phyloP scores from a whole-genome alignment of 192 early-diverging fungal species.

The Backusella australiensis region DNA sequence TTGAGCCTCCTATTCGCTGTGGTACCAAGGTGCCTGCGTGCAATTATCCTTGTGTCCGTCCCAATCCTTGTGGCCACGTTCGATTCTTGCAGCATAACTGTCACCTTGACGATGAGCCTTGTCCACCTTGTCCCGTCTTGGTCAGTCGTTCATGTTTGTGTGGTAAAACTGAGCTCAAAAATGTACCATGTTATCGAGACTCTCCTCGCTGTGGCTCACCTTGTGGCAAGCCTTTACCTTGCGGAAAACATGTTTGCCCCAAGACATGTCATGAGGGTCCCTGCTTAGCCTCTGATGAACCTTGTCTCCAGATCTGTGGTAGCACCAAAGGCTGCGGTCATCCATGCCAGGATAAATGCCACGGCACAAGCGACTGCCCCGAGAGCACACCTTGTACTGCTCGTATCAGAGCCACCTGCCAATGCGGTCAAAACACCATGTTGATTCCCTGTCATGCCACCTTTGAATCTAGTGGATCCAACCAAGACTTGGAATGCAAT shows the following conservation, averaged over 20 bases:
- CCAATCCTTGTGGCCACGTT: constrained; percentile 75
- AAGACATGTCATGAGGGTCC: constrained; percentile 80
- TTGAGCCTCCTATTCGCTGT: constrained; percentile 86
- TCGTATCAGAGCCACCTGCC: constrained; percentile 59
- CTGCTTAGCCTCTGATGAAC: constrained; percentile 58
- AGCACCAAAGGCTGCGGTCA: constrained; percentile 86
- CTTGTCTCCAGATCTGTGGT: constrained; percentile 72
- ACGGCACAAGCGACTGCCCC: constrained; percentile 69
- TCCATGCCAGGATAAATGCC: constrained; percentile 70
- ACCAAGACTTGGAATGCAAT: constrained; percentile 67
- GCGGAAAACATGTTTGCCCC: constrained; percentile 78
- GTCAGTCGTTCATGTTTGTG: constrained; percentile 73
- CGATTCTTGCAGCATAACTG: constrained; percentile 73
- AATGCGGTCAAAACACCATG: constrained; percentile 66
- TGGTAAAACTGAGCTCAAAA: constrained; percentile 72
- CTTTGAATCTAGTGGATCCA: constrained; percentile 38
- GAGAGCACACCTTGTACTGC: constrained; percentile 72
- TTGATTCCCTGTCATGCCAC: constrained; percentile 69
- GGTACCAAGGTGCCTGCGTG: constrained; percentile 75
- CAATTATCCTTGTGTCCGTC: constrained; percentile 65
- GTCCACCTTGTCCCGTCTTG: constrained; percentile 89
- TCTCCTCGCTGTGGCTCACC: constrained; percentile 66
- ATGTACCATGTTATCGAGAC: constrained; percentile 78
- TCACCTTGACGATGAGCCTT: constrained; percentile 80
- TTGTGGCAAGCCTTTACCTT: constrained; percentile 55